Evolutionary conservation across 495 filamentous ascomycete species (phyloP).

Genomic region (Podospora didyma): DNA sequence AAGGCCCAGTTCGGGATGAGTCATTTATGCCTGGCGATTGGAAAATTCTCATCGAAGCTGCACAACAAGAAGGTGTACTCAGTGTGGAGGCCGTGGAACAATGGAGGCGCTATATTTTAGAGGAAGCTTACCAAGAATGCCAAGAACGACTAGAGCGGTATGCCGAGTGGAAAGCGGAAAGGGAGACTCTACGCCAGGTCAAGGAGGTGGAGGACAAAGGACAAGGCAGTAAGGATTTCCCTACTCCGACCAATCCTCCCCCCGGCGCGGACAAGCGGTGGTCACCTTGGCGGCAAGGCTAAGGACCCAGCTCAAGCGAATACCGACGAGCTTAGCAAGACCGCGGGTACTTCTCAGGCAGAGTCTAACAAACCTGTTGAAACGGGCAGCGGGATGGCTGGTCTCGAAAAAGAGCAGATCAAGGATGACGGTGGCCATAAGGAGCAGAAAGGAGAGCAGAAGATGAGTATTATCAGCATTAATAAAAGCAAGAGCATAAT

Average conservation of each 20-base stretch:
- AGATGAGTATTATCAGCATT: no score
- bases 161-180: neutral
- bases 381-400: neutral
- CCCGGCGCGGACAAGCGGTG: neutral
- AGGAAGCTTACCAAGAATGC: conserved; percentile 8
- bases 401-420: neutral
- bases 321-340: neutral
- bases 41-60: conserved; percentile 4
- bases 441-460: no score
- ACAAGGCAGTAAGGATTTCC: neutral
- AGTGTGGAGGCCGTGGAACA: conserved; percentile 7
- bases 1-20: conserved; percentile 9
- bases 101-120: conserved; percentile 10
- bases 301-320: neutral
- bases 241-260: neutral
- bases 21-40: conserved; percentile 7
- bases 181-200: neutral
- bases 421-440: no score
- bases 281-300: neutral
- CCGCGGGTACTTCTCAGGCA: neutral
- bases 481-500: no score
- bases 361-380: neutral
- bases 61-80: conserved; percentile 10
- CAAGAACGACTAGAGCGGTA: neutral
- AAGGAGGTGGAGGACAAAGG: neutral